Conservation (phyloP, 805 yeast genomes). For the Wickerhamiella cacticola region DNA sequence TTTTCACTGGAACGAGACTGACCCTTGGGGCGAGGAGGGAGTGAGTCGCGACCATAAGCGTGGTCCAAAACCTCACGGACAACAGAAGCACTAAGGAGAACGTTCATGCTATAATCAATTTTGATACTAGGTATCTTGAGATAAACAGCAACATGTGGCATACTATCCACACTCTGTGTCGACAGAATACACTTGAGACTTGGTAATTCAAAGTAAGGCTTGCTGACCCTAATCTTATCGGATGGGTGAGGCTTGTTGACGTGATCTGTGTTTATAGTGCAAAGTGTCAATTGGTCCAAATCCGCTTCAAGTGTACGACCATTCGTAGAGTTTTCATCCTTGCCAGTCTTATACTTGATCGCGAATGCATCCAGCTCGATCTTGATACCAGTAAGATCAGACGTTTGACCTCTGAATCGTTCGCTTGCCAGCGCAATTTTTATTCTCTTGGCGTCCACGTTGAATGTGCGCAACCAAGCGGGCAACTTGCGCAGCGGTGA, state of each 20-base stretch:
- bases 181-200: slow-evolving; percentile 3
- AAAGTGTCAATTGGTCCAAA: slow-evolving; percentile 14
- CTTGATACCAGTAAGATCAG: slow-evolving; percentile 19
- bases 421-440: slow-evolving; percentile 20
- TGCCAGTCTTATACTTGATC: slow-evolving; percentile 14
- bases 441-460: slow-evolving; percentile 12
- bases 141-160: slow-evolving; percentile 2
- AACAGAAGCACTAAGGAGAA: slow-evolving; percentile 22
- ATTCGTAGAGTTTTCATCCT: slow-evolving; percentile 14
- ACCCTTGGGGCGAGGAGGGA: not conserved
- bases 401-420: slow-evolving; percentile 20
- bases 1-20: not conserved
- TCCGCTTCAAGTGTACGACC: slow-evolving; percentile 17
- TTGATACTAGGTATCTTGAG: slow-evolving; percentile 17
- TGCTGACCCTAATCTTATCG: not conserved
- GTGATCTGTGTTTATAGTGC: slow-evolving; percentile 17
- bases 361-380: slow-evolving; percentile 11
- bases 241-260: not conserved
- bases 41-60: slow-evolving; percentile 16
- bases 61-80: slow-evolving; percentile 21
- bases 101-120: slow-evolving; percentile 19
- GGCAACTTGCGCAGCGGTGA: slow-evolving; percentile 20
- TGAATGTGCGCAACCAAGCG: slow-evolving; percentile 16
- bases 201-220: slow-evolving; percentile 13
- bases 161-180: slow-evolving; percentile 13